These are phyloP conservation scores for Colletotrichum tabaci DNA, from an alignment of 2,329 filamentous ascomycete genomes.

Conservation along the genomic window DNA sequence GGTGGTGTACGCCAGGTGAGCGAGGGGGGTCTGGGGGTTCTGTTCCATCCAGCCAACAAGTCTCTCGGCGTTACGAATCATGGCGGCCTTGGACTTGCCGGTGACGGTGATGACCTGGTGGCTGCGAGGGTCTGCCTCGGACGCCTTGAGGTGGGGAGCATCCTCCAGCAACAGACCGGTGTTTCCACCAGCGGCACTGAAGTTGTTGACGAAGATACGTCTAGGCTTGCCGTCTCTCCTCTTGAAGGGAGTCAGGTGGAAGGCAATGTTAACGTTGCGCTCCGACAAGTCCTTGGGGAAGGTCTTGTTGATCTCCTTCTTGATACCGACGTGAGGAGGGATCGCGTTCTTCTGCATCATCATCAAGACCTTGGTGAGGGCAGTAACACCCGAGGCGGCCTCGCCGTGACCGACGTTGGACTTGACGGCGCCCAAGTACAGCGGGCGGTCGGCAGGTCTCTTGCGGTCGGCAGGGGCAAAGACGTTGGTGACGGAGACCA, in stretches of 20 bases:
- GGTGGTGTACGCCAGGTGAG: slow-evolving; percentile 76
- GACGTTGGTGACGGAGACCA: slow-evolving; percentile 78
- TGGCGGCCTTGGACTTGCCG: slow-evolving; percentile 68
- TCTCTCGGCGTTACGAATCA: slow-evolving; percentile 71
- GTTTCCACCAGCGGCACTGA: slow-evolving; percentile 80
- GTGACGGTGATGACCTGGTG: slow-evolving; percentile 73
- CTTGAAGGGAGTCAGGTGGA: slow-evolving; percentile 65
- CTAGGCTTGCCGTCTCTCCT: slow-evolving; percentile 64
- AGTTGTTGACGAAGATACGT: slow-evolving; percentile 75
- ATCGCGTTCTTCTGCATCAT: slow-evolving; percentile 76
- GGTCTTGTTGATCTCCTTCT: slow-evolving; percentile 72
- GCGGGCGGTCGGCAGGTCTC: slow-evolving; percentile 63
- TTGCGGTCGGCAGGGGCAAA: slow-evolving; percentile 65
- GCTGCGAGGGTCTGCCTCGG: slow-evolving; percentile 66
- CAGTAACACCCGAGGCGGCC: slow-evolving; percentile 73
- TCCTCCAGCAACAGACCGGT: slow-evolving; percentile 78
- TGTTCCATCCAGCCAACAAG: slow-evolving; percentile 68
- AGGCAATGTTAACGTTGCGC: slow-evolving; percentile 73
- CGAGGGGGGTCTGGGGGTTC: slow-evolving; percentile 66
- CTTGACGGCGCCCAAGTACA: slow-evolving; percentile 76
- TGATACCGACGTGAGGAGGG: slow-evolving; percentile 78
- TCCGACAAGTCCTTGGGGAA: slow-evolving; percentile 70
- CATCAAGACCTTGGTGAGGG: slow-evolving; percentile 75
- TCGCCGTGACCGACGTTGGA: slow-evolving; percentile 76
- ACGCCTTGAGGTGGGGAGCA: slow-evolving; percentile 63